Evolutionary conservation across 257 asterid genomes (phyloP).

Genomic region (Coffea canephora): DNA sequence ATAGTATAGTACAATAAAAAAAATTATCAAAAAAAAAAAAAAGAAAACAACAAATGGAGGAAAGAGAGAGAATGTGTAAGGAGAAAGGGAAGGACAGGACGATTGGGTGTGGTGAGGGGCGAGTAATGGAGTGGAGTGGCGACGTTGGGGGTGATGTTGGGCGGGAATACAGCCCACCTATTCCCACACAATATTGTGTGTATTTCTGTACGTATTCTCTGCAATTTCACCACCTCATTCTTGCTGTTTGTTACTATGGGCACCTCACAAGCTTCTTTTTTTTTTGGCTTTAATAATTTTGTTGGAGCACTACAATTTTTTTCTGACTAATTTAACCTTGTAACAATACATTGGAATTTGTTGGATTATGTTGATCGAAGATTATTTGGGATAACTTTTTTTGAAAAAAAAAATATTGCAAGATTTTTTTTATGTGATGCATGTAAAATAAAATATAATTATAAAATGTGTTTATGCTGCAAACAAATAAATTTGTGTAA

Average conservation of each 20-base stretch:
- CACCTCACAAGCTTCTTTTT: background rate
- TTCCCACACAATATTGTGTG: constrained; percentile 7
- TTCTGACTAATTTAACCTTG: background rate
- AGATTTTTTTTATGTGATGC: too few species aligned
- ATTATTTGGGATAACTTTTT: too few species aligned
- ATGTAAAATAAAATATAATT: too few species aligned
- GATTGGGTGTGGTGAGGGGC: constrained; percentile 18
- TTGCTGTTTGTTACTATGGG: background rate
- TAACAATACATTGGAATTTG: background rate
- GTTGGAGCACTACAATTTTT: background rate
- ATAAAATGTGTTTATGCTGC: too few species aligned
- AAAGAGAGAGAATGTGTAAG: too few species aligned
- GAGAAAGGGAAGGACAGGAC: background rate
- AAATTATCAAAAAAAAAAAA: background rate
- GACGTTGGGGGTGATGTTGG: constrained; percentile 9
- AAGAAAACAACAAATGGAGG: background rate
- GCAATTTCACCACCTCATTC: background rate
- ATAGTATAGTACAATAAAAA: background rate
- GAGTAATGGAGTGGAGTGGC: constrained; percentile 15
- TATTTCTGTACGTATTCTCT: constrained; percentile 11
- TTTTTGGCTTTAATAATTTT: background rate
- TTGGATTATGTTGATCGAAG: too few species aligned
- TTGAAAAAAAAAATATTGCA: too few species aligned
- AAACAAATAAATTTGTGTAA: too few species aligned
- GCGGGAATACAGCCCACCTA: constrained; percentile 22